phyloP scores from a whole-genome alignment of 2,329 filamentous ascomycete genomes.

The Penicillium sp. region DNA sequence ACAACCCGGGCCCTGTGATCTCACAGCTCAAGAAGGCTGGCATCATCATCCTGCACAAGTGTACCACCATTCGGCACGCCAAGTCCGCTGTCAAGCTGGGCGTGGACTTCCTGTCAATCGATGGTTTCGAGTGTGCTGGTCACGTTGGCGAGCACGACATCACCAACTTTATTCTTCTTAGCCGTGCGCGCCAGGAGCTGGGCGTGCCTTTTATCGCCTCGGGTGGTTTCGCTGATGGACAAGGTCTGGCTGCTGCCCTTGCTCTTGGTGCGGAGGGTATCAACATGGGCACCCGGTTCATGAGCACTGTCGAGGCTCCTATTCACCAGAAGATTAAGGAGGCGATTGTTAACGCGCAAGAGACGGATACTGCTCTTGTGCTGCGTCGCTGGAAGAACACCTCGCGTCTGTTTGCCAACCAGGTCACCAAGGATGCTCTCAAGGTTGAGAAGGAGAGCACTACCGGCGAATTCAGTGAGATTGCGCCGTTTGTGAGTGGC shows the following conservation, averaged over 20 bases:
- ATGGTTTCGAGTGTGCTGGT: slow-evolving; percentile 95
- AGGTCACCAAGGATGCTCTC: slow-evolving; percentile 76
- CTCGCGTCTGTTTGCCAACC: slow-evolving; percentile 82
- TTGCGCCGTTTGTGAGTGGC: slow-evolving; percentile 84
- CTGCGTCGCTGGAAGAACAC: slow-evolving; percentile 93
- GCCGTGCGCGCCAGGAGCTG: slow-evolving; percentile 78
- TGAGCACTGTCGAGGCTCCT: slow-evolving; percentile 91
- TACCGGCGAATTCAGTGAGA: slow-evolving; percentile 84
- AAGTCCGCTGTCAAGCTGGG: slow-evolving; percentile 89
- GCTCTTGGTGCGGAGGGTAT: slow-evolving; percentile 88
- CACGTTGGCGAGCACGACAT: slow-evolving; percentile 57
- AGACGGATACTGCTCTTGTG: slow-evolving; percentile 88
- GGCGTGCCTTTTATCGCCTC: slow-evolving; percentile 91
- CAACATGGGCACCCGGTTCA: slow-evolving; percentile 98
- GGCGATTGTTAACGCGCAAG: slow-evolving; percentile 81
- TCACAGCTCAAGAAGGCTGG: slow-evolving; percentile 78
- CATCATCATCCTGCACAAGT: slow-evolving; percentile 88
- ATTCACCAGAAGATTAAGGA: slow-evolving; percentile 94
- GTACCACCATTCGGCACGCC: slow-evolving; percentile 92
- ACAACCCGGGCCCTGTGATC: slow-evolving; percentile 88
- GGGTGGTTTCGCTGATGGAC: slow-evolving; percentile 91
- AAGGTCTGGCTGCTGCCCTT: slow-evolving; percentile 87
- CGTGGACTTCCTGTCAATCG: slow-evolving; percentile 94
- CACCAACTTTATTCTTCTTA: slow-evolving; percentile 66
- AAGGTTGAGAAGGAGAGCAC: slow-evolving; percentile 80